These are phyloP conservation scores for Ascoidea asiatica DNA, from an alignment of 805 yeast genomes.

Conservation along the genomic window DNA sequence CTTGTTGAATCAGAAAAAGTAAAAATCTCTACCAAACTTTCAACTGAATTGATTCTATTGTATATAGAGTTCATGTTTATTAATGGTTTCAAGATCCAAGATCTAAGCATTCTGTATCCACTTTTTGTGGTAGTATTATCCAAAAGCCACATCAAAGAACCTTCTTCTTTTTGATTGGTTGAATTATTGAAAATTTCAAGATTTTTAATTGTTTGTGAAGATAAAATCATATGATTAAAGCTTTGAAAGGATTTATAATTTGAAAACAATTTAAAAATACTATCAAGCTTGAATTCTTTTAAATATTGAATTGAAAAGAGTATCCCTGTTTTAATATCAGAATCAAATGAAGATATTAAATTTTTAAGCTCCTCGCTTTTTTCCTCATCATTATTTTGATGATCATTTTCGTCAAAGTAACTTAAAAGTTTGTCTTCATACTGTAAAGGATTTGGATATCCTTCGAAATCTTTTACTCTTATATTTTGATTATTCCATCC, in stretches of 20 bases:
- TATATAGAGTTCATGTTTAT: slow-evolving; percentile 37
- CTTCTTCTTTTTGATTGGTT: slow-evolving; percentile 41
- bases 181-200: slow-evolving; percentile 64
- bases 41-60: slow-evolving; percentile 50
- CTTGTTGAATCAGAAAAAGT: slow-evolving; percentile 6
- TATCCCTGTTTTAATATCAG: slow-evolving; percentile 24
- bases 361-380: slow-evolving; percentile 13
- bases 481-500: not conserved
- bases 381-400: not conserved
- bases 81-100: slow-evolving; percentile 73
- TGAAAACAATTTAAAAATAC: slow-evolving; percentile 35
- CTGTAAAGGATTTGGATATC: slow-evolving; percentile 2
- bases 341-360: slow-evolving; percentile 17
- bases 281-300: slow-evolving; percentile 46
- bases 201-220: slow-evolving; percentile 52
- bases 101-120: slow-evolving; percentile 52
- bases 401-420: not conserved
- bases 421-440: not conserved
- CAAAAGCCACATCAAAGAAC: slow-evolving; percentile 68
- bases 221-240: slow-evolving; percentile 36
- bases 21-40: slow-evolving; percentile 26
- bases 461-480: slow-evolving; percentile 10
- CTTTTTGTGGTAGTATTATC: slow-evolving; percentile 70
- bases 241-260: slow-evolving; percentile 40
- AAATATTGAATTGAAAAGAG: slow-evolving; percentile 39